Conservation (phyloP, 2,329 filamentous ascomycete species). For the Helotiales sp. region DNA sequence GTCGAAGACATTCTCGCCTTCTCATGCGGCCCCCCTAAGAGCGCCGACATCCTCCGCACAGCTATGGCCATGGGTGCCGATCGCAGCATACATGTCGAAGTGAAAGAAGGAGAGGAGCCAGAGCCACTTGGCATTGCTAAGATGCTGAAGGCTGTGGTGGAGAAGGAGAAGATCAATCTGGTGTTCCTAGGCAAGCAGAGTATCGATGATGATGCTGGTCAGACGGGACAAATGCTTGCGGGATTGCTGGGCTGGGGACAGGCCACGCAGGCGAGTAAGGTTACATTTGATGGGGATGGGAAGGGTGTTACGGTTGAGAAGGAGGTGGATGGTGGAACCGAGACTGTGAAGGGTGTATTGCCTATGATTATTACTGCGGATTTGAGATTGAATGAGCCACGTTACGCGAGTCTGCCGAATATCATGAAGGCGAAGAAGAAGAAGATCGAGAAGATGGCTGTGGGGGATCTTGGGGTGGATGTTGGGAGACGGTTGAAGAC, state of each 20-base stretch:
- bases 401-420: constrained; percentile 94
- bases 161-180: constrained; percentile 86
- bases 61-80: constrained; percentile 99
- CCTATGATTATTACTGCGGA: constrained; percentile 96
- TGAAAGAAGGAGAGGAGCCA: constrained; percentile 73
- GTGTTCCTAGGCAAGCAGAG: constrained; percentile 97
- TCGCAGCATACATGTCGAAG: constrained; percentile 85
- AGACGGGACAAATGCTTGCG: constrained; percentile 98
- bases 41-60: constrained; percentile 86
- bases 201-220: constrained; percentile 93
- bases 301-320: constrained; percentile 78
- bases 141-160: constrained; percentile 78
- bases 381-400: constrained; percentile 89
- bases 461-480: constrained; percentile 82
- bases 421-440: constrained; percentile 99
- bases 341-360: constrained; percentile 84
- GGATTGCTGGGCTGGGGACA: constrained; percentile 91
- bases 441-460: constrained; percentile 88
- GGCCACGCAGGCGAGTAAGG: constrained; percentile 89
- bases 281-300: constrained; percentile 72
- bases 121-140: constrained; percentile 95
- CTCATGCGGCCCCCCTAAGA: constrained; percentile 85
- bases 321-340: constrained; percentile 94
- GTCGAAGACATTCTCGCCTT: constrained; percentile 93
- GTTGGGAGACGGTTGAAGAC: constrained; percentile 81